These are phyloP conservation scores for Euphorbia pulcherrima DNA, from an alignment of 345 rosid species.

Conservation along the genomic window DNA sequence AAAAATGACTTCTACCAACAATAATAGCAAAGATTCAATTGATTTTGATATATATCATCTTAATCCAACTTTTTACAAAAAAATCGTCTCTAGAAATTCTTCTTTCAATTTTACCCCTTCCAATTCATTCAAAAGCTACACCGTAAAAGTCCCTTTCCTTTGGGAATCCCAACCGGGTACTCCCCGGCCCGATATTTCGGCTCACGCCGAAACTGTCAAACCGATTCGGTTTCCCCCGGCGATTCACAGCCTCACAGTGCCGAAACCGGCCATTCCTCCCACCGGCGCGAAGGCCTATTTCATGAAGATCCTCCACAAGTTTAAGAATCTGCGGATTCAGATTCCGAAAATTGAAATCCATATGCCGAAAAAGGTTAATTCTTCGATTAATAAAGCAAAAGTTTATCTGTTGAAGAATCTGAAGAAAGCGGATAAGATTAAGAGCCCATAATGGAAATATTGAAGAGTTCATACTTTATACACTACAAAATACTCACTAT, in stretches of 20 bases:
- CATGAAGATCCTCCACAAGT: background rate
- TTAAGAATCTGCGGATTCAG: background rate
- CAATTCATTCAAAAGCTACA: slow-evolving; percentile 24
- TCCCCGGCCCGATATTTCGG: slow-evolving; percentile 30
- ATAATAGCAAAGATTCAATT: background rate
- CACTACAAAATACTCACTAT: too few relatives aligned
- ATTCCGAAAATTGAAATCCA: background rate
- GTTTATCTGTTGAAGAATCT: background rate
- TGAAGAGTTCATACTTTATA: too few relatives aligned
- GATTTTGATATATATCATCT: background rate
- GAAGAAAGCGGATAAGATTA: background rate
- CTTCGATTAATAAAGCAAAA: background rate
- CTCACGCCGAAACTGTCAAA: slow-evolving; percentile 27
- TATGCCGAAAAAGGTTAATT: background rate
- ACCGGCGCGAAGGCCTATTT: background rate
- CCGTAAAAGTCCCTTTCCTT: slow-evolving; percentile 49
- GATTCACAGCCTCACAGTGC: background rate
- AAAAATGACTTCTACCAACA: background rate
- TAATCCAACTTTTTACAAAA: slow-evolving; percentile 26
- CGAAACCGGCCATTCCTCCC: background rate
- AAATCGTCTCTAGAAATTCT: slow-evolving; percentile 31
- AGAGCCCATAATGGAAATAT: too few relatives aligned
- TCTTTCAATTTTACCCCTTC: slow-evolving; percentile 28
- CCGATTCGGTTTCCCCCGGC: slow-evolving; percentile 34
- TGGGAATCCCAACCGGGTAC: slow-evolving; percentile 74